These are phyloP conservation scores for Auricularia heimuer DNA, from an alignment of 768 basidiomycete genomes.

Conservation along the genomic window DNA sequence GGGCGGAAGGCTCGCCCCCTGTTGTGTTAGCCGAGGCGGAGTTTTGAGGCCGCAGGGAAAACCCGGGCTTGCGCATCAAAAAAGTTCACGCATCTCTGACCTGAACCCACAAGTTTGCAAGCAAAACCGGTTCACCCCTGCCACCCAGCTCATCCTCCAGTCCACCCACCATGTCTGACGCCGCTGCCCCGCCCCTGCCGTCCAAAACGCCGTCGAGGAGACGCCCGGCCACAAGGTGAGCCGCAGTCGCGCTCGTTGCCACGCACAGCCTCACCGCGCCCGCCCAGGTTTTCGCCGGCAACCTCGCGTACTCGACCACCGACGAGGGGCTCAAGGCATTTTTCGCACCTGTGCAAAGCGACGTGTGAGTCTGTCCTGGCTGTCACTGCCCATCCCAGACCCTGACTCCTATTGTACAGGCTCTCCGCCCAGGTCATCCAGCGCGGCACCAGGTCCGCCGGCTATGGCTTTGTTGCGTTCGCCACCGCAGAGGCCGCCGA, in stretches of 20 bases:
- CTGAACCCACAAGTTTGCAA: conserved; percentile 74
- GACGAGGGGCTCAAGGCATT: conserved; percentile 92
- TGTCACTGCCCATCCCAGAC: conserved; percentile 10
- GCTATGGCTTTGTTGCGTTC: conserved; percentile 89
- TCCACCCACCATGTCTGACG: conserved; percentile 63
- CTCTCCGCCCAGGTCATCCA: conserved; percentile 78
- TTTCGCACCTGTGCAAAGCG: conserved; percentile 79
- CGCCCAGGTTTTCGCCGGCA: conserved; percentile 81
- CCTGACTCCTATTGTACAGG: conserved; percentile 29
- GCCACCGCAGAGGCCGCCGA: conserved; percentile 71
- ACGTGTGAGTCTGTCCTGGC: conserved; percentile 64
- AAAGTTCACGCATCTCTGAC: background rate
- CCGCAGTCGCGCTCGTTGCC: conserved; percentile 17
- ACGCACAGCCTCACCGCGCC: conserved; percentile 5
- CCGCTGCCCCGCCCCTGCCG: conserved; percentile 63
- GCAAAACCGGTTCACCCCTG: conserved; percentile 78
- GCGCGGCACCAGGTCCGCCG: conserved; percentile 76
- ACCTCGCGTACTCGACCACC: conserved; percentile 89
- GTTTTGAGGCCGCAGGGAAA: conserved; percentile 3
- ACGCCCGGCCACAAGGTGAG: conserved; percentile 70
- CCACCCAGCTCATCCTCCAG: conserved; percentile 35
- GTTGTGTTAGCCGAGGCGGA: background rate
- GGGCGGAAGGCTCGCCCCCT: too few relatives aligned
- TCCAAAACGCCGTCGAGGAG: conserved; percentile 76
- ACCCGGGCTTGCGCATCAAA: background rate